Base-by-base conservation (phyloP, 805 yeast species). In the Nakazawaea ishiwadae region DNA sequence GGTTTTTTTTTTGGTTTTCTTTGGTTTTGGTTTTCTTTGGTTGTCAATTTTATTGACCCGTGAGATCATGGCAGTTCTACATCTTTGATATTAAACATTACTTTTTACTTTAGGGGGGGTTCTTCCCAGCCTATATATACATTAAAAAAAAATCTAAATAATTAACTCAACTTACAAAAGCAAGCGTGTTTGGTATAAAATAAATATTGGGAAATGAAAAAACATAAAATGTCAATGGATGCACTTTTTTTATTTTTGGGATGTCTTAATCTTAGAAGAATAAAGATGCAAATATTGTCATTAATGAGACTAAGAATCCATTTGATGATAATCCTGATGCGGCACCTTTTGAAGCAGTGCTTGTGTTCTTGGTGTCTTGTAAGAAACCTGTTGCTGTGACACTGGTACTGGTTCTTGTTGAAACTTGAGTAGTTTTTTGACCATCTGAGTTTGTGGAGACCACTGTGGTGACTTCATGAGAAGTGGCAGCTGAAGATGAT, bases 301-400 rank as follows among this genome's bases (percentile, higher is more conserved):
- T 12, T 17, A 31, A 10, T 17, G 34, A 16, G 11, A 31, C 34
- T 3, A 19, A n/a, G 17, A 20, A 41, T 16, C 12, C 44, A 16
- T 29, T 32, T n/a, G 16, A 5, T 2, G 31, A 15, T 30, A 37
- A 11, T 2, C 8, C 18, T 5, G 11, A 6, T 6, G 40, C 42
- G 5, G 14, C 37, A 34, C 43, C 31, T 19, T 45, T 38, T 19
- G 51, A 49, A 17, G 52, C 35, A 12, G 53, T 30, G 4, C 52
- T 26, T 15, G 56, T 43, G 3, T 46, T 28, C 12, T 48, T 47
- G 28, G 44, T 40, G 42, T 59, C 52, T 52, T 68, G 73, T 12
- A 61, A 60, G 42, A 66, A 68, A 4, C 71, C 73, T n/a, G 39
- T 45, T 34, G 42, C 30, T 15, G 33, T 32, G 11, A 45, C 41